Evolutionary conservation across 2,329 filamentous ascomycete species (phyloP), one percentile per base, ranked within the genome.

Genomic region (Fusarium tuaranense): DNA sequence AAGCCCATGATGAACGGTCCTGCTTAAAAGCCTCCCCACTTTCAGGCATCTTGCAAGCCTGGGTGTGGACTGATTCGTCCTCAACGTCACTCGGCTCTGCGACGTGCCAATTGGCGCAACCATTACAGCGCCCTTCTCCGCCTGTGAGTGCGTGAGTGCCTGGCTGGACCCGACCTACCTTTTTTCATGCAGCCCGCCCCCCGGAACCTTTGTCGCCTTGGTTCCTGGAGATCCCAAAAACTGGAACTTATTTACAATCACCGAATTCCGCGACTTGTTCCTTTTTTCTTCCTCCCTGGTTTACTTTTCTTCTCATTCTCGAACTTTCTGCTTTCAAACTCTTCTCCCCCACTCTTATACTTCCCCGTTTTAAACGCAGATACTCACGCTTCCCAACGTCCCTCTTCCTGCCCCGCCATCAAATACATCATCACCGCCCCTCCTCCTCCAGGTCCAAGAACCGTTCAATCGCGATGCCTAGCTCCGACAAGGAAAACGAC

Each of bases 401-500:
- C 41, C 58, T 59, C 61, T 57, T 59, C 69, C 58, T 72, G 65
- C 71, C 64, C 69, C 70, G 63, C 72, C 68, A 71, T 75, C 63
- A 61, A 64, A 39, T 55, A 51, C 68, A 75, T 71, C 68, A 72
- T 73, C 67, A 65, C 60, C 60, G 25, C 30, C 27, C 44, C 30
- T 32, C 66, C 38, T 14, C 41, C 46, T 27, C 14, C 70, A 67
- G 53, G 41, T 20, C 14, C 72, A 67, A 58, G 39, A 53, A 30
- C 48, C 44, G 58, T 39, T 46, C 67, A 32, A 16, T 62, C 62
- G 36, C 46, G 72, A 88, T 88, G 87, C 80, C 86, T 44, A 80
- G 80, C 59, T 80, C 85, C 57, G 82, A 82, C 41, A 85, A 82
- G 79, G 79, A 80, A 72, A 74, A 74, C 78, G 82, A 80, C 72